Evolutionary conservation across 2,329 filamentous ascomycete species (phyloP).

Genomic region (Epichloe elymi): DNA sequence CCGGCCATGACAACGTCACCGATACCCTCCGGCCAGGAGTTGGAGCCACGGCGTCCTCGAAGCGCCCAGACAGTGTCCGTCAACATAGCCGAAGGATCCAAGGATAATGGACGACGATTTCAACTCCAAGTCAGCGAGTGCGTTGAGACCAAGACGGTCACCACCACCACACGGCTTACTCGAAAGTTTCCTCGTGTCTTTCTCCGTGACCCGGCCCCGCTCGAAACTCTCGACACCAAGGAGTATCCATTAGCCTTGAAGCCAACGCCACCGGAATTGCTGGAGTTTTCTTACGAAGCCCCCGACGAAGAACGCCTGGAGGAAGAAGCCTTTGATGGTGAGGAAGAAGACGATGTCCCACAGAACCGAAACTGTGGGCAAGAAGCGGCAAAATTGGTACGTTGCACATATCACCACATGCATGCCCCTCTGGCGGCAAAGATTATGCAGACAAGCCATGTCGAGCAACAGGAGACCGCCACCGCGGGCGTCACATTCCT

Average conservation of each 20-base stretch:
- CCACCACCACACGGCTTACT: constrained; percentile 84
- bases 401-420: constrained; percentile 1
- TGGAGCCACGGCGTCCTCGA: constrained; percentile 21
- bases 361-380: neutral
- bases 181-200: constrained; percentile 74
- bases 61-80: constrained; percentile 31
- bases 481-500: neutral
- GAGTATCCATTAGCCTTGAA: constrained; percentile 79
- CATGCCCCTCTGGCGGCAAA: neutral
- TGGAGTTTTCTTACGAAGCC: constrained; percentile 60
- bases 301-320: constrained; percentile 21
- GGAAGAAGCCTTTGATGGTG: constrained; percentile 15
- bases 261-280: constrained; percentile 67
- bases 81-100: constrained; percentile 30
- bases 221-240: constrained; percentile 67
- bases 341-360: constrained; percentile 10
- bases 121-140: constrained; percentile 51
- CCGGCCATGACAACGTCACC: constrained; percentile 26
- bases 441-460: neutral
- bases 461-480: neutral
- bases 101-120: constrained; percentile 24
- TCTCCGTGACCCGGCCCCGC: constrained; percentile 57
- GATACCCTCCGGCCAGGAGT: constrained; percentile 21
- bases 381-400: constrained; percentile 11
- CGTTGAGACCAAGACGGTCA: constrained; percentile 60